A percentile compares a stretch with the other conserved stretches of the same genome.
phyloP scores from a whole-genome alignment of 2,329 filamentous ascomycete species.

The Monilinia polystroma region DNA sequence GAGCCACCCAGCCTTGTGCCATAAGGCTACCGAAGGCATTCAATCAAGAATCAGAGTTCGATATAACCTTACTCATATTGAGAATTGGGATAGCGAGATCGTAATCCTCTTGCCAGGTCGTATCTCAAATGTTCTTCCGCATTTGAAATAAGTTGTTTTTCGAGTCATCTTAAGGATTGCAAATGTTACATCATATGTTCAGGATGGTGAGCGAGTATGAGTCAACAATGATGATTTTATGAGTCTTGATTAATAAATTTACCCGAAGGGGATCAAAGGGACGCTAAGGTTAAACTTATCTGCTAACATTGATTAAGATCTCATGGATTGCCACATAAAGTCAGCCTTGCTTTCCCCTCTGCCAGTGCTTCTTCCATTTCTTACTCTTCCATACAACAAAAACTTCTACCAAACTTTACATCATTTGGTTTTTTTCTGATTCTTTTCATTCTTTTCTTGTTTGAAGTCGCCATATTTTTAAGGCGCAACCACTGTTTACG shows the following conservation, averaged over 20 bases:
- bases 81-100: background rate
- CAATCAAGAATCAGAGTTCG: background rate
- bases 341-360: constrained; percentile 15
- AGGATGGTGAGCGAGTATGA: constrained; percentile 14
- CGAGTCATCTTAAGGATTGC: constrained; percentile 8
- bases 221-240: background rate
- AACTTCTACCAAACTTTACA: background rate
- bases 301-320: background rate
- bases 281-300: constrained; percentile 1
- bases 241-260: constrained; percentile 18
- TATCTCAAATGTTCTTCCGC: background rate
- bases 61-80: background rate
- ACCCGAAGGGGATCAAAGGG: constrained; percentile 4
- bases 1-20: background rate
- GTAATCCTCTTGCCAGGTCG: background rate
- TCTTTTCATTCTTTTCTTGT: constrained; percentile 29
- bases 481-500: constrained; percentile 32
- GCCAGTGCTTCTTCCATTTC: background rate
- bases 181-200: background rate
- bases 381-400: background rate
- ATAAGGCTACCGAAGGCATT: constrained; percentile 1
- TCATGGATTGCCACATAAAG: constrained; percentile 20
- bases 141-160: background rate
- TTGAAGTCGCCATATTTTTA: constrained; percentile 39
- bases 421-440: background rate